Conservation (phyloP, 192 early-diverging fungal genomes). For the Gamsiella multidivaricata region DNA sequence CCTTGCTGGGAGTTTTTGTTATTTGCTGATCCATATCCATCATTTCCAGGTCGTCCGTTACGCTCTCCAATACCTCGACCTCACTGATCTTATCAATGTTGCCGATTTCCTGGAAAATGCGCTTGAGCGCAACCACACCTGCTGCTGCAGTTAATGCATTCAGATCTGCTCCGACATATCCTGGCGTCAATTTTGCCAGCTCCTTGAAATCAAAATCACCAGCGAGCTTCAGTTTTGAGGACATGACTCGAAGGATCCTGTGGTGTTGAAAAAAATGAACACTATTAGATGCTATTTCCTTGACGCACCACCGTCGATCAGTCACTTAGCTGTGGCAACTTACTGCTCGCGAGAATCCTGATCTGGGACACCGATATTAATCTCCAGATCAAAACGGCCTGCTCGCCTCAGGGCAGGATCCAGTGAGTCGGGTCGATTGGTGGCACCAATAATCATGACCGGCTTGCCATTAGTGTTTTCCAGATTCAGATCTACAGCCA, state of each 20-base stretch:
- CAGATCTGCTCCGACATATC: slow-evolving; percentile 98
- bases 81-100: slow-evolving; percentile 42
- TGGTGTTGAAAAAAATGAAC: not conserved
- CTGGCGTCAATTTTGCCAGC: slow-evolving; percentile 93
- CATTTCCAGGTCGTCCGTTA: slow-evolving; percentile 51
- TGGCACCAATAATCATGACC: slow-evolving; percentile 98
- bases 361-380: slow-evolving; percentile 97
- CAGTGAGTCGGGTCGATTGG: slow-evolving; percentile 97
- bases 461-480: slow-evolving; percentile 90
- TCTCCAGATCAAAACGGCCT: slow-evolving; percentile 96
- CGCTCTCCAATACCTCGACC: slow-evolving; percentile 17
- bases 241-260: slow-evolving; percentile 83
- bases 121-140: slow-evolving; percentile 90
- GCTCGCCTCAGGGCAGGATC: slow-evolving; percentile 96
- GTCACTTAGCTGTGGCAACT: slow-evolving; percentile 23
- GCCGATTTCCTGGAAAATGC: slow-evolving; percentile 69
- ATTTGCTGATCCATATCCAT: slow-evolving; percentile 42
- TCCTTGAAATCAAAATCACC: slow-evolving; percentile 86
- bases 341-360: slow-evolving; percentile 85
- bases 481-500: slow-evolving; percentile 78
- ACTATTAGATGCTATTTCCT: not conserved
- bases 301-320: not conserved
- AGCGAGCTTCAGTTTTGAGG: slow-evolving; percentile 78
- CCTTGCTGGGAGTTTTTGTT: slow-evolving; percentile 6
- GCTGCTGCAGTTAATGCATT: slow-evolving; percentile 91